Base-by-base conservation (phyloP, 83 land plant genomes). In the Isoetes engelmannii region DNA sequence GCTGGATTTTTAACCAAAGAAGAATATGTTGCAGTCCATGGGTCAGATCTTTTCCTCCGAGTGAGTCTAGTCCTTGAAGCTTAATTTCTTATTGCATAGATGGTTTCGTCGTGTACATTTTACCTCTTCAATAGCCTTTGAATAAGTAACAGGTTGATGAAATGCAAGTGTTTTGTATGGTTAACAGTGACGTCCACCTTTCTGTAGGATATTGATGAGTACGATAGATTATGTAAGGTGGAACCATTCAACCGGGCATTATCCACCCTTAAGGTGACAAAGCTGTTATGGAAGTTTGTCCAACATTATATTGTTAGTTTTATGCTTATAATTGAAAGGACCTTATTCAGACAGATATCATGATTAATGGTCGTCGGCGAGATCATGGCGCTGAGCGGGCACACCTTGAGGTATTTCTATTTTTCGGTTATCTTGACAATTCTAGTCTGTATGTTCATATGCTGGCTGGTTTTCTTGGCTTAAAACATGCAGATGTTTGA, bases 351-450 rank as follows among this genome's bases (percentile, higher is more conserved):
- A 77, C 73, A 19, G 80, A 77, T 72, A 72, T 72, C 42, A 77
- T 77, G 80, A 72, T 77, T 20, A 77, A 77, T 53, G 80, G 80
- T 15, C 60, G 80, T 8, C 57, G 80, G 48, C 80, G 80, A 20
- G 80, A 77, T 68, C 80, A 77, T 67, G 80, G 80, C 68, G 80
- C 80, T 48, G 80, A 77, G 28, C 72, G 80, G 28, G 80, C 80
- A 45, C 80, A 77, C 50, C 80, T 77, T 50, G 80, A 77, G 80
- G 80, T 77, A 68, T 54, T 13, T 15, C 18, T 59, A n/a, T n/a
- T n/a, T n/a, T n/a, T n/a, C n/a, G n/a, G n/a, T n/a, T n/a, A n/a
- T n/a, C n/a, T n/a, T n/a, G n/a, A n/a, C n/a, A n/a, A n/a, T n/a
- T n/a, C n/a, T n/a, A n/a, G n/a, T n/a, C n/a, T n/a, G n/a, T n/a